Evolutionary conservation across 805 yeast genomes (phyloP), one percentile per base, ranked within the genome.

Genomic region (Sugiyamaella floridensis): DNA sequence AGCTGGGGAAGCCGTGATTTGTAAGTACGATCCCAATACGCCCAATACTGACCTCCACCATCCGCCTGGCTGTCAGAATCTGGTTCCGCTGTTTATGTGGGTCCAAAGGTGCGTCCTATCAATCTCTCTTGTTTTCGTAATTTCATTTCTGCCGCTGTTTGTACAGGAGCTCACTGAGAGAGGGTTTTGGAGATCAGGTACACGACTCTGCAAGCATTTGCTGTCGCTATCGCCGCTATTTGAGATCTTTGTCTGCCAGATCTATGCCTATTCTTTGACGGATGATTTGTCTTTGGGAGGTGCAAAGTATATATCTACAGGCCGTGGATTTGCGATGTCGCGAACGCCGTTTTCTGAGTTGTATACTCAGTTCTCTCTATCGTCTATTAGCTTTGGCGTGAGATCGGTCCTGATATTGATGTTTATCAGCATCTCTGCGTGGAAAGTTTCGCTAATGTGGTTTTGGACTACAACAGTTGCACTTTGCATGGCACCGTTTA

Each of bases 391-490:
- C 62, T 80, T 80, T 70, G 90, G 89, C 1, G 74, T 78, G 1
- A 65, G 74, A 2, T 74, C 80, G 22, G 68, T 79, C 43, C 59
- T 78, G 51, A 63, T 83, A 57, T 73, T 86, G 43, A 59, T 82
- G 4, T 83, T 79, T 60, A 74, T 81, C 42, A 77, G 87, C 1
- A 60, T 80, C 12, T 70, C 81, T 0, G 78, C 82, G 76, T 86
- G 90, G 89, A 77, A 85, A 74, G 82, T 93, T 22, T 85, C 96
- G 45, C 76, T 89, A 59, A 72, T 89, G 53, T 89, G 96, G 96
- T 89, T 89, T 78, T 89, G 97, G 97, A 83, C 89, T 52, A 85
- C 95, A 12, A 76, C 87, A 58, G 77, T 89, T 28, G 83, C 97
- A 1, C 76, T 90, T 65, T 78, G 88, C 74, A 78, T 88, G 61